A percentile compares a stretch with the other conserved stretches of the same genome.
phyloP scores from a whole-genome alignment of 352 stramenopile species.

The Phytophthora parvispora region DNA sequence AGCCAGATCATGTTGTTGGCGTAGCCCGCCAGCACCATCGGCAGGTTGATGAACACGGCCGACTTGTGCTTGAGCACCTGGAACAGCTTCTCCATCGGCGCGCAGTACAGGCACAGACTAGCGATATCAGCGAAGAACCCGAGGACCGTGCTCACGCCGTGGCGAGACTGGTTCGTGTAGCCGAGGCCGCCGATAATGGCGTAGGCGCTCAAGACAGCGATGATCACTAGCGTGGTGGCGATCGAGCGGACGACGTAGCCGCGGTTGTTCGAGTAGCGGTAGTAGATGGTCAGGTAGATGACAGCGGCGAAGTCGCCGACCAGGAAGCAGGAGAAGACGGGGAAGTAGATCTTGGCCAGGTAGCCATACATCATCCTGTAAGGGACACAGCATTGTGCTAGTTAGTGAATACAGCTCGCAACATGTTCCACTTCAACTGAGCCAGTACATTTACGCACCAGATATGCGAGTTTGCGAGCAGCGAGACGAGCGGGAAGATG shows the following conservation, averaged over 20 bases:
- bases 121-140: constrained; percentile 53
- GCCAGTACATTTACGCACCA: constrained; percentile 26
- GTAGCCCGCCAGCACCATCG: constrained; percentile 50
- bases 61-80: constrained; percentile 53
- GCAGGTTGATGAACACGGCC: constrained; percentile 56
- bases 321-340: constrained; percentile 45
- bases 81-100: constrained; percentile 53
- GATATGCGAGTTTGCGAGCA: constrained; percentile 38
- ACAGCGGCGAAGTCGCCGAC: constrained; percentile 38
- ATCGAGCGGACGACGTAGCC: constrained; percentile 25
- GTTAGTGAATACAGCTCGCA: constrained; percentile 5
- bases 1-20: constrained; percentile 66
- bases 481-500: constrained; percentile 35
- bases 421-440: neutral
- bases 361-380: constrained; percentile 50
- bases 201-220: constrained; percentile 48
- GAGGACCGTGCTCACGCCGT: constrained; percentile 42
- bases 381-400: neutral
- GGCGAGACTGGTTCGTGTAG: constrained; percentile 33
- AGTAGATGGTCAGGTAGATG: constrained; percentile 42
- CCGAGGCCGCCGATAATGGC: constrained; percentile 42
- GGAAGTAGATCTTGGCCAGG: constrained; percentile 47
- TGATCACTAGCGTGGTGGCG: constrained; percentile 12
- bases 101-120: constrained; percentile 53
- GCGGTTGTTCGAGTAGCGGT: constrained; percentile 39